These are phyloP conservation scores for Eucalyptus marginata DNA, from an alignment of 345 rosid genomes.

Conservation along the genomic window DNA sequence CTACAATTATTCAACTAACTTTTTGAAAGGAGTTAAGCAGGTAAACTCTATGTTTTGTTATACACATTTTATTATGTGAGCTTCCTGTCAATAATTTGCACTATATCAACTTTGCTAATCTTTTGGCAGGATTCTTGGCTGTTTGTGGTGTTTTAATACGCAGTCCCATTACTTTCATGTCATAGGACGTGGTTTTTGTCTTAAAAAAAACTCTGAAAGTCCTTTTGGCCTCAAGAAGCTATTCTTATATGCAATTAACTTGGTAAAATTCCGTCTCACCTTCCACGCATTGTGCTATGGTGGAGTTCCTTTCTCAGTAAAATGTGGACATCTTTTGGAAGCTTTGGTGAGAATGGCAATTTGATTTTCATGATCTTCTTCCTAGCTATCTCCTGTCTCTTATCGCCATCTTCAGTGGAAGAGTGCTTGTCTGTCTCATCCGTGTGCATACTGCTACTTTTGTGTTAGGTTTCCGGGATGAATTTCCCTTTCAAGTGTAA, in stretches of 20 bases:
- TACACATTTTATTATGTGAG: not conserved
- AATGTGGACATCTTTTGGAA: not conserved
- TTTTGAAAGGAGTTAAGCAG: conserved; percentile 16
- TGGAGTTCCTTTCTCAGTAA: not conserved
- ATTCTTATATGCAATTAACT: not conserved
- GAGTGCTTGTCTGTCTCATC: not conserved
- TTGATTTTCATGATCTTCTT: not conserved
- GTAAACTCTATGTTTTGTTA: not conserved
- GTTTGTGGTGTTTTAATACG: conserved; percentile 9
- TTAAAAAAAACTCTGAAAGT: not conserved
- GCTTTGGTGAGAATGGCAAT: not conserved
- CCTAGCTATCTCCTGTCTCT: not conserved
- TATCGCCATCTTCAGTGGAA: not conserved
- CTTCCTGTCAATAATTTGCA: conserved; percentile 1
- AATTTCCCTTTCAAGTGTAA: not conserved
- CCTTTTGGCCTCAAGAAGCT: conserved; percentile 16
- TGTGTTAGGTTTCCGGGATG: not conserved
- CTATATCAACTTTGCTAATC: conserved; percentile 12
- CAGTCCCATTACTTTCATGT: conserved; percentile 19
- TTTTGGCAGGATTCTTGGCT: conserved; percentile 44
- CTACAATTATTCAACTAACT: not conserved
- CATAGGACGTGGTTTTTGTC: conserved; percentile 17
- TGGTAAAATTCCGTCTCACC: not conserved
- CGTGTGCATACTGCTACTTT: not conserved
- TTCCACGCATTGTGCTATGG: not conserved